A percentile compares a stretch with the other conserved stretches of the same genome.
Conservation (phyloP, 2,329 filamentous ascomycete genomes). For the Hypomyces perniciosus region DNA sequence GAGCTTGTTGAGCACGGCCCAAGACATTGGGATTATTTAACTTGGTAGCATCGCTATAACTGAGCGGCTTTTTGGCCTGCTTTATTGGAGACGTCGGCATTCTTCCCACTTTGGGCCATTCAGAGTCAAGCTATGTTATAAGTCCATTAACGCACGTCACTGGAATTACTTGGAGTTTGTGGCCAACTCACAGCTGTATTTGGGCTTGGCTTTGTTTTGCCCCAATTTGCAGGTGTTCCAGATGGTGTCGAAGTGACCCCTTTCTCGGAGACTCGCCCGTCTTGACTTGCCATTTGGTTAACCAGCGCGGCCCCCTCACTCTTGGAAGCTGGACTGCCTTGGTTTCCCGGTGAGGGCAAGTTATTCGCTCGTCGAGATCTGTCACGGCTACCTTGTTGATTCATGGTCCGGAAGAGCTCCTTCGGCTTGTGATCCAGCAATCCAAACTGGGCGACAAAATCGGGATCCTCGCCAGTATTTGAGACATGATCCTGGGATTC, state of each 20-base stretch:
- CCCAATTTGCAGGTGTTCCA: too few species aligned
- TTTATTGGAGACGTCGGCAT: conserved; percentile 1
- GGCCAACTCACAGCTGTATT: not conserved
- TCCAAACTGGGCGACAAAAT: conserved; percentile 10
- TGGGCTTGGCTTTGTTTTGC: not conserved
- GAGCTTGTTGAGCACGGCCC: not conserved
- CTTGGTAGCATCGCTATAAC: conserved; percentile 1
- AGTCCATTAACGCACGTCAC: not conserved
- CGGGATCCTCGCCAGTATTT: not conserved
- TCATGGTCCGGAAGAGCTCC: conserved; percentile 18
- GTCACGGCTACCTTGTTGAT: conserved; percentile 14
- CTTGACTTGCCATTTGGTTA: not conserved
- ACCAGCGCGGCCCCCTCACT: not conserved
- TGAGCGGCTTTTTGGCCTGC: not conserved
- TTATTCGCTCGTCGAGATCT: not conserved
- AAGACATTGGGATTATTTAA: not conserved
- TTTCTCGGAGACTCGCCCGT: not conserved
- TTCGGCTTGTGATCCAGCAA: conserved; percentile 10
- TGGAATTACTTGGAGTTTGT: too few species aligned
- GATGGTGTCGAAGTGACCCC: not conserved
- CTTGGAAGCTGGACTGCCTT: not conserved
- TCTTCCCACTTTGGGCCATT: conserved; percentile 1
- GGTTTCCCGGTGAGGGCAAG: not conserved
- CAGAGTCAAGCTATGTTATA: not conserved
- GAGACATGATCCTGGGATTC: not conserved